phyloP scores from a whole-genome alignment of 495 filamentous ascomycete genomes.

The Neurospora sp. region DNA sequence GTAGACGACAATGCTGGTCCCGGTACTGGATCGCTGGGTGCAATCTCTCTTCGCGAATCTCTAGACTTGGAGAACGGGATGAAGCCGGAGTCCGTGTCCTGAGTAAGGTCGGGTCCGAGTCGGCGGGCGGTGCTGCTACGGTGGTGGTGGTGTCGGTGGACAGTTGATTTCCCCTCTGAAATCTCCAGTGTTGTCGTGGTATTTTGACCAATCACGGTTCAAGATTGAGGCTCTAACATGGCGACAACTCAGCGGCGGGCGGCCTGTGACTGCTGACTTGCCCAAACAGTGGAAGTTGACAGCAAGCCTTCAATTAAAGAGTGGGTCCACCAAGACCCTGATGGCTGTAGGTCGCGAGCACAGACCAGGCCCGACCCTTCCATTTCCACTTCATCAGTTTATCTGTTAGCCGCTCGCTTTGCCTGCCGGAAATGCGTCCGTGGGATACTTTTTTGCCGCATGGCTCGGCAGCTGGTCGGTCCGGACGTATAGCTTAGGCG shows the following conservation, averaged over 20 bases:
- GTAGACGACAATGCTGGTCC: not conserved
- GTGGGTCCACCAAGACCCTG: not conserved
- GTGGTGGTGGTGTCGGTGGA: not conserved
- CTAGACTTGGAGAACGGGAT: not conserved
- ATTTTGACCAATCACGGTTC: not conserved
- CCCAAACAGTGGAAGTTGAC: not conserved
- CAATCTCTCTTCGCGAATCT: not conserved
- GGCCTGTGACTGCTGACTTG: not conserved
- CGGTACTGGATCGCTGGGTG: not conserved
- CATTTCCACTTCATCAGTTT: not conserved
- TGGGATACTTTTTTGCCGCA: not conserved
- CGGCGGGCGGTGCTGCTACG: not conserved
- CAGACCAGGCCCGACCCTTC: not conserved
- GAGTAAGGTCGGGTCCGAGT: not conserved
- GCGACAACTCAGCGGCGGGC: not conserved
- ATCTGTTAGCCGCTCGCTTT: not conserved
- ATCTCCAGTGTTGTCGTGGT: not conserved
- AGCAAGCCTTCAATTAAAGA: conserved; percentile 2
- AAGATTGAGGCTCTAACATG: not conserved
- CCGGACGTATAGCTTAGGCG: too few relatives aligned
- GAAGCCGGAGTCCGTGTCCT: not conserved
- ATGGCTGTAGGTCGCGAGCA: not conserved
- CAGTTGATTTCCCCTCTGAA: not conserved
- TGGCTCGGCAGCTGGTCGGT: not conserved
- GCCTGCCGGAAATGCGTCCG: not conserved